Evolutionary conservation across 148 eudicot genomes (phyloP), one percentile per base, ranked within the genome.

Genomic region (Salicornia ramosissima): DNA sequence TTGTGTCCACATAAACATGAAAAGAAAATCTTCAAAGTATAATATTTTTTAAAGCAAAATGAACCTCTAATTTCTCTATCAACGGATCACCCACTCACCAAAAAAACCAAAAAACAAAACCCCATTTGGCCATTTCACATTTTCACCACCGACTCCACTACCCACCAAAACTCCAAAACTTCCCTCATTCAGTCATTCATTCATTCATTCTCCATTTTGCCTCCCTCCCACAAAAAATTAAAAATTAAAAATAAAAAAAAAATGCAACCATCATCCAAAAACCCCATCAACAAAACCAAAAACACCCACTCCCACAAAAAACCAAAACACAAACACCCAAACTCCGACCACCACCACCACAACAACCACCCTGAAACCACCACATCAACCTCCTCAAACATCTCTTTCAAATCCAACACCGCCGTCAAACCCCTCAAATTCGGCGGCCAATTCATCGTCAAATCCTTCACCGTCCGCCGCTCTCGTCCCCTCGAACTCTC

Each of bases 381-480:
- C 1, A 81, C 61, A 11, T 46, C 79, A 43, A 24, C 83, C 57
- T n/a, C 82, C 31, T 45, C 91, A 0, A 86, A 81, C 46, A 75
- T 84, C 68, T 68, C 98, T 12, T 90, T 93, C 84, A 84, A 90
- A 33, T 89, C 90, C 18, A 77, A 71, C 80, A 79, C 89, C 28
- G 88, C 81, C 36, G 96, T 93, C 0, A 93, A 93, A 59, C 95
- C 95, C 53, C 87, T 93, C 34, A 83, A 90, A 19, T 93, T 93
- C 73, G 96, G 98, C 56, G 92, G 89, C 51, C 98, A 93, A 72
- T 87, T 93, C 78, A 80, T 93, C 45, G 86, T 93, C 25, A 93
- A 90, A 77, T 93, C 98, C 42, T 93, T 93, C 86, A 93, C 98
- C 9, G 78, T 93, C 78, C 86, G 98, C 60, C 95, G 96, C 6